phyloP scores from a whole-genome alignment of 2,329 filamentous ascomycete genomes.

The Aspergillus sp. region DNA sequence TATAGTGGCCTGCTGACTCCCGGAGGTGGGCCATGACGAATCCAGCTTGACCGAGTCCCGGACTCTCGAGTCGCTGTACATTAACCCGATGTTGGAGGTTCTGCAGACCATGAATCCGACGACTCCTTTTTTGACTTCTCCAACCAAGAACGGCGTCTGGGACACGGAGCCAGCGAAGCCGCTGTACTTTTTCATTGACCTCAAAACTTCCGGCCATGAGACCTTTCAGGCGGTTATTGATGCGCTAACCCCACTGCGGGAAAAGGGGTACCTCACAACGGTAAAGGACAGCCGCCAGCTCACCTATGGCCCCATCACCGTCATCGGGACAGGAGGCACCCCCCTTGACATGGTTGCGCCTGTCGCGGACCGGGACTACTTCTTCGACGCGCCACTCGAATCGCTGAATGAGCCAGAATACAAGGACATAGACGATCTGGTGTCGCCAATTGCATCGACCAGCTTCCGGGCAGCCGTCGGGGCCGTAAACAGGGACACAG shows the following conservation, averaged over 20 bases:
- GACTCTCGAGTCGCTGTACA: slow-evolving; percentile 50
- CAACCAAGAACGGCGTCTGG: slow-evolving; percentile 51
- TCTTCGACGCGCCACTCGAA: slow-evolving; percentile 51
- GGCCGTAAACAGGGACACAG: slow-evolving; percentile 27
- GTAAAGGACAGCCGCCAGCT: slow-evolving; percentile 39
- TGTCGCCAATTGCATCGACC: slow-evolving; percentile 48
- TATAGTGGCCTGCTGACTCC: slow-evolving; percentile 3
- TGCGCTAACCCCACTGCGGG: slow-evolving; percentile 49
- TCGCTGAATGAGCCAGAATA: slow-evolving; percentile 32
- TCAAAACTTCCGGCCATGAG: slow-evolving; percentile 49
- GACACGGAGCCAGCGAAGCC: slow-evolving; percentile 49
- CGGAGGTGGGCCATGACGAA: slow-evolving; percentile 47
- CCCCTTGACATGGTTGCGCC: slow-evolving; percentile 40
- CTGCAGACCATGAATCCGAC: slow-evolving; percentile 48
- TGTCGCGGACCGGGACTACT: slow-evolving; percentile 43
- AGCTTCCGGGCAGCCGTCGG: slow-evolving; percentile 39
- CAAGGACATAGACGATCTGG: slow-evolving; percentile 37
- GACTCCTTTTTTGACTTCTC: slow-evolving; percentile 38
- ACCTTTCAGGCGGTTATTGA: slow-evolving; percentile 49
- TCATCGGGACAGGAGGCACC: slow-evolving; percentile 54
- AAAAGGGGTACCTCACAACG: slow-evolving; percentile 44
- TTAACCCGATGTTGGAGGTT: slow-evolving; percentile 50
- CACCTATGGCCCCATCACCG: slow-evolving; percentile 45
- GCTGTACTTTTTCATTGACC: slow-evolving; percentile 55
- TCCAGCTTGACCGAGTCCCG: slow-evolving; percentile 43